These are phyloP conservation scores for Sugiyamaella americana DNA, from an alignment of 805 yeast species.

Conservation along the genomic window DNA sequence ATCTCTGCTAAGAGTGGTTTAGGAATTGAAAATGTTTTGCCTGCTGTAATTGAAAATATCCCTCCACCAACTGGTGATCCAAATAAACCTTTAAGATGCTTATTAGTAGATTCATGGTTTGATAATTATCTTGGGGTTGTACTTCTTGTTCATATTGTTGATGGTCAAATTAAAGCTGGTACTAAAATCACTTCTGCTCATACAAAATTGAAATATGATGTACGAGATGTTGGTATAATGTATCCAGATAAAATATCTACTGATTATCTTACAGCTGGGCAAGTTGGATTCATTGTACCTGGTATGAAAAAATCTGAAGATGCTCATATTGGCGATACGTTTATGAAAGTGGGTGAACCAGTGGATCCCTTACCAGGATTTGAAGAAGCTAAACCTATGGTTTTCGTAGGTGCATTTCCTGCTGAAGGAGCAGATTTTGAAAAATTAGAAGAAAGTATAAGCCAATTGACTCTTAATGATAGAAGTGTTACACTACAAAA, in stretches of 20 bases:
- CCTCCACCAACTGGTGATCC: slow-evolving; percentile 65
- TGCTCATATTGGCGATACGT: slow-evolving; percentile 88
- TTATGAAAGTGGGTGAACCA: slow-evolving; percentile 46
- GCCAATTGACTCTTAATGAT: slow-evolving; percentile 83
- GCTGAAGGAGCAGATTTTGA: slow-evolving; percentile 91
- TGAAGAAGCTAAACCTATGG: slow-evolving; percentile 97
- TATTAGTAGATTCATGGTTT: slow-evolving; percentile 96
- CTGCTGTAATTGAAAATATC: slow-evolving; percentile 73
- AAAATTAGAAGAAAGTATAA: slow-evolving; percentile 81
- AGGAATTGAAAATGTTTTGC: slow-evolving; percentile 72
- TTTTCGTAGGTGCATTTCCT: slow-evolving; percentile 95
- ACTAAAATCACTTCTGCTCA: slow-evolving; percentile 72
- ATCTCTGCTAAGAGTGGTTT: slow-evolving; percentile 91
- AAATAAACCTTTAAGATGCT: slow-evolving; percentile 54
- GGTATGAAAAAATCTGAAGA: slow-evolving; percentile 87
- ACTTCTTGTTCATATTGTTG: slow-evolving; percentile 74
- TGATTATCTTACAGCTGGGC: slow-evolving; percentile 71
- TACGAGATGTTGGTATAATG: slow-evolving; percentile 92
- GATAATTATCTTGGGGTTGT: slow-evolving; percentile 91
- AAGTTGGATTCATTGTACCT: slow-evolving; percentile 90
- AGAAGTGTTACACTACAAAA: slow-evolving; percentile 83
- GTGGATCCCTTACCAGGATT: slow-evolving; percentile 87
- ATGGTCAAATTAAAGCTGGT: slow-evolving; percentile 72
- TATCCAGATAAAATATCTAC: slow-evolving; percentile 77
- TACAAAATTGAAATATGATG: slow-evolving; percentile 70